Percentiles rank a stretch among this genome's conserved stretches.
phyloP scores from a whole-genome alignment of 2,329 filamentous ascomycete genomes.

The Sporothrix variecibatus region DNA sequence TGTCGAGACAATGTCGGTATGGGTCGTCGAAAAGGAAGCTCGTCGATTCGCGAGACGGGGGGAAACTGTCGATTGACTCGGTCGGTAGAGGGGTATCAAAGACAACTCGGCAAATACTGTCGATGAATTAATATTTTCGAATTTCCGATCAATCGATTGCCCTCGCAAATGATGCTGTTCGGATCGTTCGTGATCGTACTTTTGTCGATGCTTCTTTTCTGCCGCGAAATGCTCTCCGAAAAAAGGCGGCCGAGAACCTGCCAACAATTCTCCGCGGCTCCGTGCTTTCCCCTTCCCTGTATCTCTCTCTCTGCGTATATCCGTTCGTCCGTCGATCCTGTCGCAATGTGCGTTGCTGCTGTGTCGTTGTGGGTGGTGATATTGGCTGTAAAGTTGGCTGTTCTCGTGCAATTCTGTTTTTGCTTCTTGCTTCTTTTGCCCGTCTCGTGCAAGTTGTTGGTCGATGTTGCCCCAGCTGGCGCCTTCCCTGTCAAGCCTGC shows the following conservation, averaged over 20 bases:
- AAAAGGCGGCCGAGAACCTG: neutral
- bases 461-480: constrained; percentile 14
- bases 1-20: neutral
- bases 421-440: neutral
- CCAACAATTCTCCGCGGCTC: neutral
- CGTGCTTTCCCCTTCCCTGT: neutral
- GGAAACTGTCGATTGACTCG: neutral
- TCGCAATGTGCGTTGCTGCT: neutral
- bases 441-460: constrained; percentile 10
- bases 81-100: neutral
- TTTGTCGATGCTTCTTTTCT: neutral
- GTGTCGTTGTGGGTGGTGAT: neutral
- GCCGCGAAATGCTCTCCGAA: neutral
- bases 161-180: neutral
- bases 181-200: neutral
- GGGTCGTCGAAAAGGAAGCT: neutral
- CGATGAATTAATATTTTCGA: no score
- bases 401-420: neutral
- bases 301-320: neutral
- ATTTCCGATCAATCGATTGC: neutral
- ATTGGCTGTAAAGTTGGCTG: neutral
- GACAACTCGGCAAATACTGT: neutral
- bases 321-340: neutral
- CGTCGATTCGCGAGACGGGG: neutral
- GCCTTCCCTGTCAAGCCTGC: neutral